Percentiles rank a stretch among this genome's conserved stretches.
These are phyloP conservation scores for Pestalotiopsis sp. DNA, from an alignment of 2,329 filamentous ascomycete species.

Conservation along the genomic window DNA sequence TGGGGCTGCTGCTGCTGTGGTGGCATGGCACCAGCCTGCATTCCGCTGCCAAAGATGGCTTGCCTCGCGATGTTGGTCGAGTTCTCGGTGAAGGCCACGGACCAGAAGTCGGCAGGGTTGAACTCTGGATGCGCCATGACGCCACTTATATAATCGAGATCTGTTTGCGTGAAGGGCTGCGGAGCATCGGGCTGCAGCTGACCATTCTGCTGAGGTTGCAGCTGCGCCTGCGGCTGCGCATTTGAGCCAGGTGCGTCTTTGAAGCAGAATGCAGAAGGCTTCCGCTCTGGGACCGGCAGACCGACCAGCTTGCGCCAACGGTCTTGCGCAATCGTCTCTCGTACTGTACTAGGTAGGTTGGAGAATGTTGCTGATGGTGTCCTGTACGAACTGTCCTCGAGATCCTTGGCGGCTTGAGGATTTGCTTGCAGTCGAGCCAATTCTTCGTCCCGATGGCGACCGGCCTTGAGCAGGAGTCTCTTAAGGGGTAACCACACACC, in stretches of 20 bases:
- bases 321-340: constrained; percentile 48
- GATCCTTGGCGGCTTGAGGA: constrained; percentile 47
- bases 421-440: constrained; percentile 49
- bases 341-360: constrained; percentile 46
- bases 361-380: constrained; percentile 48
- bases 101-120: constrained; percentile 36
- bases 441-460: constrained; percentile 52
- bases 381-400: constrained; percentile 51
- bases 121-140: constrained; percentile 40
- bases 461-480: constrained; percentile 55
- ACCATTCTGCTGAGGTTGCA: not conserved
- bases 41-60: constrained; percentile 6
- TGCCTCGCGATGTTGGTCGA: not conserved
- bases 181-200: not conserved
- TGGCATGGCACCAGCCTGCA: not conserved
- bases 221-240: not conserved
- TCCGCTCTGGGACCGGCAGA: constrained; percentile 22
- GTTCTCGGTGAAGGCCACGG: constrained; percentile 21
- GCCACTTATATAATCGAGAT: constrained; percentile 34
- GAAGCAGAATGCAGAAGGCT: constrained; percentile 23
- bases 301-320: constrained; percentile 54
- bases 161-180: constrained; percentile 7
- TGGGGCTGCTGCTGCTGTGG: not conserved
- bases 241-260: constrained; percentile 1
- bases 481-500: constrained; percentile 56